Evolutionary conservation across 1,139 yeast species (phyloP).

Genomic region (Yamadazyma jaroonii): DNA sequence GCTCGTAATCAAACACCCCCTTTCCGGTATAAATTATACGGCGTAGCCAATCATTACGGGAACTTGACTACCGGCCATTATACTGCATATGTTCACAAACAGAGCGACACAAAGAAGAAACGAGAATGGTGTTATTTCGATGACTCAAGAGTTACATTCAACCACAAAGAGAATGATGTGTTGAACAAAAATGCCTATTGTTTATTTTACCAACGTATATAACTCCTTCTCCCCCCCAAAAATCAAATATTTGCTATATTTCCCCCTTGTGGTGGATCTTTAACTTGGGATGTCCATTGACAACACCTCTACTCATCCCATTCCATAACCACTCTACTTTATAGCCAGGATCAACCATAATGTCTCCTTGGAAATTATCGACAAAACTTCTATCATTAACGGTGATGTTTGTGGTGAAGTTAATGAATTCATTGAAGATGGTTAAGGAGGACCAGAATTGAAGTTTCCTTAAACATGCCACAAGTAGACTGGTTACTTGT

Average conservation of each 20-base stretch:
- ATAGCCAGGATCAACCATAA: conserved; percentile 46
- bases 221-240: conserved; percentile 8
- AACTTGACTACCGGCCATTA: conserved; percentile 85
- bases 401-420: conserved; percentile 75
- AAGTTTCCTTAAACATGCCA: conserved; percentile 81
- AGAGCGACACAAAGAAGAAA: conserved; percentile 29
- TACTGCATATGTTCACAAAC: conserved; percentile 75
- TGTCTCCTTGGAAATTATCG: conserved; percentile 70
- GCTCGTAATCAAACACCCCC: conserved; percentile 77
- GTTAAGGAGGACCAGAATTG: conserved; percentile 91
- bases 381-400: conserved; percentile 82
- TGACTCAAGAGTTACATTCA: conserved; percentile 56
- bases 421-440: conserved; percentile 79
- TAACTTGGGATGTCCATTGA: conserved; percentile 43
- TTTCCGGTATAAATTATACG: conserved; percentile 72
- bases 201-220: conserved; percentile 55
- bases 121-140: conserved; percentile 77
- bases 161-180: conserved; percentile 42
- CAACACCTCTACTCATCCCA: conserved; percentile 61
- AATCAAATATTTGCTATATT: not conserved
- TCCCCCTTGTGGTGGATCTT: conserved; percentile 22
- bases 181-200: conserved; percentile 71
- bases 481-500: conserved; percentile 75
- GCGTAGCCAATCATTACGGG: conserved; percentile 89
- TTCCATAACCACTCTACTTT: conserved; percentile 75